phyloP scores from a whole-genome alignment of 1,139 yeast genomes.

The Arxiozyma bovina region DNA sequence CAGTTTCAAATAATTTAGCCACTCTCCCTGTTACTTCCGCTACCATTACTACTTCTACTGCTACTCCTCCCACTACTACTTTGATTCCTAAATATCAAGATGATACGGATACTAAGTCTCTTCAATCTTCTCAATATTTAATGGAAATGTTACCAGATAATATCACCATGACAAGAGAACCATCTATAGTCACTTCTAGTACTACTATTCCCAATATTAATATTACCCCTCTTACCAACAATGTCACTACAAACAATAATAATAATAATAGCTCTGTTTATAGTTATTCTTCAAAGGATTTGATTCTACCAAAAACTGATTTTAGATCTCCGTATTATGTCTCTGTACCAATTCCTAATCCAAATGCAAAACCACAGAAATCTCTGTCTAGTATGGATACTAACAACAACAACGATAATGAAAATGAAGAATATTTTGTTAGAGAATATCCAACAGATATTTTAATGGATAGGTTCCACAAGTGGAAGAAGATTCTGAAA shows the following conservation, averaged over 20 bases:
- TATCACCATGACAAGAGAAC: neutral
- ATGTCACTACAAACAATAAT: slow-evolving; percentile 10
- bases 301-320: slow-evolving; percentile 31
- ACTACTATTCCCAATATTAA: neutral
- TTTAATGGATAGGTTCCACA: slow-evolving; percentile 46
- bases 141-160: neutral
- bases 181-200: slow-evolving; percentile 10
- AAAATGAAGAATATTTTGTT: slow-evolving; percentile 15
- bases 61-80: neutral
- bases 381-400: slow-evolving; percentile 2
- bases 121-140: neutral
- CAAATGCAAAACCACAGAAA: slow-evolving; percentile 10
- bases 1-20: neutral
- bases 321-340: slow-evolving; percentile 33
- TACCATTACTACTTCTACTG: neutral
- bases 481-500: slow-evolving; percentile 63
- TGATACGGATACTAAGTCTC: neutral
- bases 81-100: neutral
- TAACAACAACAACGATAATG: slow-evolving; percentile 4
- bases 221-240: neutral
- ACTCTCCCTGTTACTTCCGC: neutral
- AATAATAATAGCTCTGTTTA: too few species aligned
- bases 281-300: slow-evolving; percentile 10
- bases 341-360: slow-evolving; percentile 31
- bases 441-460: slow-evolving; percentile 34